Evolutionary conservation across 345 rosid genomes (phyloP), one percentile per base, ranked within the genome.

Genomic region (Citrus hindsii): DNA sequence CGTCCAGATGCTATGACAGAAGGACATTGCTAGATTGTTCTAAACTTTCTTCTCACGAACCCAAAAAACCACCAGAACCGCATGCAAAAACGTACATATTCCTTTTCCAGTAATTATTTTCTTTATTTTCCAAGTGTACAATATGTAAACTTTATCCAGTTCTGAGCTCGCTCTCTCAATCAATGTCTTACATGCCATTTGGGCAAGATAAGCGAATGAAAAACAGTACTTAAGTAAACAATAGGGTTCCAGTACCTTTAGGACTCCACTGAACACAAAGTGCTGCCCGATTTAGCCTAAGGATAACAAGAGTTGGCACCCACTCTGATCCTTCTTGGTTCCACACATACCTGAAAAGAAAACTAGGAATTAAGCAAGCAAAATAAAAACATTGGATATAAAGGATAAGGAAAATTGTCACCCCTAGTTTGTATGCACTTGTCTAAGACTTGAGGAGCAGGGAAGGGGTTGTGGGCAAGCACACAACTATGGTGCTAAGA

Each of bases 181-280:
- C 55, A 9, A 71, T 27, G 63, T 55, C 75, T 71, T 58, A 13
- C 30, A 55, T 33, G 42, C 10, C 25, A 46, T 64, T 30, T 67
- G 12, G 48, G 65, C 22, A 35, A 67, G 14, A 75, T 25, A 82
- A 73, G 69, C 12, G 65, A 48, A 37, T 72, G 59, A 72, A 63
- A 77, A 67, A 71, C 30, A 59, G 25, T 66, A 75, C 22, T 16
- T 19, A 48, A 63, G 27, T 55, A 63, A 46, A 46, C 60, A 79
- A 71, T 56, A 28, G 71, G 37, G 25, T 59, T 38, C 74, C 38
- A 60, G 30, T 90, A 94, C 99, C 99, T 88, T 79, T 90, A 64
- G 98, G 98, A 79, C 98, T 92, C 99, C 99, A 96, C 69, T 90
- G 93, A 77, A 92, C 97, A 76, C 99, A 96, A 65, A 96, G 94